Evolutionary conservation across 2,329 filamentous ascomycete genomes (phyloP).

Genomic region (Trichophyton benhamiae): DNA sequence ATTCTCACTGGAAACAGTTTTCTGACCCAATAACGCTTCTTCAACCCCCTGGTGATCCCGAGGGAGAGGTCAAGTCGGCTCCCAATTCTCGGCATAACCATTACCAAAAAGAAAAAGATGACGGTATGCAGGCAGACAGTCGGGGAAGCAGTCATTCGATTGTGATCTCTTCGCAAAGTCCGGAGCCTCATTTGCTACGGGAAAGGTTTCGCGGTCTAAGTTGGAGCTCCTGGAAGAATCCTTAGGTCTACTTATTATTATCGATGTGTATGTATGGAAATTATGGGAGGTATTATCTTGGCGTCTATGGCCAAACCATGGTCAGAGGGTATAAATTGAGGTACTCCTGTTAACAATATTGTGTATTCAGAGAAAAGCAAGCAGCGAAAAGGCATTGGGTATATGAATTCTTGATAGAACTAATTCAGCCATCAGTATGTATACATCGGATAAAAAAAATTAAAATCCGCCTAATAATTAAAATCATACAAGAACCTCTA

Average conservation of each 20-base stretch:
- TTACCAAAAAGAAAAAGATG: neutral
- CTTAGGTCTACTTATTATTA: neutral
- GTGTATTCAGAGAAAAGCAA: too few relatives aligned
- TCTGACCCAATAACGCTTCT: conserved; percentile 5
- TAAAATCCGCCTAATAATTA: neutral
- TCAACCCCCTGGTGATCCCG: neutral
- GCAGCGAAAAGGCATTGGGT: too few relatives aligned
- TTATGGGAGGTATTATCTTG: too few relatives aligned
- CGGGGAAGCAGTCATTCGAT: neutral
- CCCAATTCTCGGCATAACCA: neutral
- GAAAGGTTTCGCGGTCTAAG: neutral
- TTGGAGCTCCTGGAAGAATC: neutral
- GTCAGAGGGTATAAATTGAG: too few relatives aligned
- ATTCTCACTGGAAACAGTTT: conserved; percentile 6
- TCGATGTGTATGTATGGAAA: too few relatives aligned
- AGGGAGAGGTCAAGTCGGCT: neutral
- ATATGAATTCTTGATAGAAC: neutral
- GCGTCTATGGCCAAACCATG: too few relatives aligned
- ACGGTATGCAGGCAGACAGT: neutral
- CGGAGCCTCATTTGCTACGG: neutral
- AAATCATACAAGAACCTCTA: neutral
- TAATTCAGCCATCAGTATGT: neutral
- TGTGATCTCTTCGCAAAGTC: neutral
- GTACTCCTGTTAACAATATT: too few relatives aligned
- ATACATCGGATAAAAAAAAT: neutral